Base-by-base conservation (phyloP, 805 yeast species). In the Jamesozyma piceae region DNA sequence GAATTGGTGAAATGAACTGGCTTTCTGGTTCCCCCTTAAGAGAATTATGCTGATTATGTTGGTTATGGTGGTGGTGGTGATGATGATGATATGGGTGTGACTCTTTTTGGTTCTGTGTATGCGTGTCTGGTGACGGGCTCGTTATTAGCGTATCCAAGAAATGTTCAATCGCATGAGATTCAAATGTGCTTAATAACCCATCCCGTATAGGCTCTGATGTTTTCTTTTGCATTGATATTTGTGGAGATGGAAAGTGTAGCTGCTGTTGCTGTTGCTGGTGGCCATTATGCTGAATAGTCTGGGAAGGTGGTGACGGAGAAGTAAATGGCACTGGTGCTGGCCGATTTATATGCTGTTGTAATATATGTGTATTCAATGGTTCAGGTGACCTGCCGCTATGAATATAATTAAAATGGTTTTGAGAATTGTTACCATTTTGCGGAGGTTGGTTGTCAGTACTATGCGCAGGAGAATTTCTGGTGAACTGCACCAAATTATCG, bases 101-200 rank as follows among this genome's bases (percentile, higher is more conserved):
- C 18, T 24, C 28, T 6, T 11, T 24, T 24, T 24, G 28, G 28
- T 35, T 39, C 10, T 24, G 28, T 11, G 28, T 24, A 11, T 24
- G 28, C 28, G 28, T 24, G 11, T 24, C 28, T 11, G 28, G 28
- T 8, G 28, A 8, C 11, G 28, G 28, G 19, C 39, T 49, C 5
- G 48, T 44, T 8, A 55, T 45, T 27, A 58, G 41, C 29, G 52
- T 55, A 38, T 62, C 64, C 30, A 63, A 39, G 38, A 63, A 62
- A 30, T 49, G 49, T 36, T 60, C 63, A 30, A 63, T 56, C 2
- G 60, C 65, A 45, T 51, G 49, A 1, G 65, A 54, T 43, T 63
- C 67, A 41, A 55, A 48, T 8, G 55, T 50, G 37, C 64, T 62
- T 45, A 63, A 44, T 15, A 61, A 42, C 11, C 51, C 50, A 19